phyloP scores from a whole-genome alignment of 768 basidiomycete species.

The Lentinula sp. region DNA sequence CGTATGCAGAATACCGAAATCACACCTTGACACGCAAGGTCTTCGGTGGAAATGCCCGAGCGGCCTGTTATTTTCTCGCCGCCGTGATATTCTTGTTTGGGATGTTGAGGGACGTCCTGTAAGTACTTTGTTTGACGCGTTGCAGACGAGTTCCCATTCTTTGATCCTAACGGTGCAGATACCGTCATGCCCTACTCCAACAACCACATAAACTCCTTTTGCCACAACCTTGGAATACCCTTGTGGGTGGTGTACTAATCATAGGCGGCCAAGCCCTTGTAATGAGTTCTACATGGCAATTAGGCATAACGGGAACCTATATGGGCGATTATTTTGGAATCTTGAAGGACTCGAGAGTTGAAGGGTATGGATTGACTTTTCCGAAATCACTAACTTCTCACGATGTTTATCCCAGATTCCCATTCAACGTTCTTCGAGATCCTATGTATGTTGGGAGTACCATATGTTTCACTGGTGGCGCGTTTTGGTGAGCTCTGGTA shows the following conservation, averaged over 20 bases:
- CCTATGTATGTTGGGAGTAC: constrained; percentile 99
- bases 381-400: too few species aligned
- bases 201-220: constrained; percentile 71
- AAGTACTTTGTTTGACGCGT: constrained; percentile 18
- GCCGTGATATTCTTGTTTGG: constrained; percentile 83
- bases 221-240: constrained; percentile 54
- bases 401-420: constrained; percentile 47
- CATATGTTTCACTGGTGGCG: constrained; percentile 79
- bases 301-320: constrained; percentile 94
- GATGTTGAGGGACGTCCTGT: constrained; percentile 82
- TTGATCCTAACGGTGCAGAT: constrained; percentile 36
- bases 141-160: background rate
- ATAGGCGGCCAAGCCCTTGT: constrained; percentile 76
- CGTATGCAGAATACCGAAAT: constrained; percentile 55
- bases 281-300: constrained; percentile 78
- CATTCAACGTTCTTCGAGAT: constrained; percentile 87
- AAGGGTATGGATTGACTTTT: constrained; percentile 38
- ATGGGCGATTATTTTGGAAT: constrained; percentile 83
- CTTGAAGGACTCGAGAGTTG: constrained; percentile 80
- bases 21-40: constrained; percentile 75
- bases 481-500: constrained; percentile 64
- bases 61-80: constrained; percentile 86
- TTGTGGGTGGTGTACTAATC: constrained; percentile 58
- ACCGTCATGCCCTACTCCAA: constrained; percentile 63
- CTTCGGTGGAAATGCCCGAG: constrained; percentile 64